Evolutionary conservation across 768 basidiomycete genomes (phyloP).

Genomic region (Hygrophorus pudorinus): DNA sequence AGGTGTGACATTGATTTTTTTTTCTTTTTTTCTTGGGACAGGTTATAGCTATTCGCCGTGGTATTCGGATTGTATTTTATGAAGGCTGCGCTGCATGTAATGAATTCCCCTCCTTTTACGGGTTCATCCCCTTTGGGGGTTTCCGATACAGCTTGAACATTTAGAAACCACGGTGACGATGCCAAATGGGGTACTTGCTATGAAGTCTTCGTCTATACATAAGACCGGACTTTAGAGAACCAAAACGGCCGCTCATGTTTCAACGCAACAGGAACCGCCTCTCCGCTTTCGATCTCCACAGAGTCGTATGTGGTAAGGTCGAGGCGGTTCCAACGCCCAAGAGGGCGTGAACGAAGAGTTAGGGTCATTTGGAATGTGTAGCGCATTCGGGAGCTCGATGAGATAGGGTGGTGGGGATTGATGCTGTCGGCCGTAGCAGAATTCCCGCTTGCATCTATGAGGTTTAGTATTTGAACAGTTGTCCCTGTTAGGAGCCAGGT

Average conservation of each 20-base stretch:
- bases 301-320: slow-evolving; percentile 67
- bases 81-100: no score
- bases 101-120: no score
- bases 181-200: no score
- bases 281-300: slow-evolving; percentile 67
- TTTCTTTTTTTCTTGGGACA: no score
- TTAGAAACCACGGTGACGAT: no score
- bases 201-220: slow-evolving; percentile 17
- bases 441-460: slow-evolving; percentile 39
- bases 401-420: background rate
- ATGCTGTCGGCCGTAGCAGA: background rate
- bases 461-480: slow-evolving; percentile 50
- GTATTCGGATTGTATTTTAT: no score
- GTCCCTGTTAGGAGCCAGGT: slow-evolving; percentile 62
- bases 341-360: slow-evolving; percentile 58
- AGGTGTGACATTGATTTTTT: background rate
- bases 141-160: no score
- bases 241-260: slow-evolving; percentile 88
- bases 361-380: slow-evolving; percentile 74
- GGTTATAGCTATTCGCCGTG: no score
- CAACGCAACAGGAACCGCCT: slow-evolving; percentile 54
- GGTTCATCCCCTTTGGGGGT: no score
- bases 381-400: slow-evolving; percentile 19
- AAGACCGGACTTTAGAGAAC: slow-evolving; percentile 86
- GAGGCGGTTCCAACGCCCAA: slow-evolving; percentile 82